Evolutionary conservation across 2,329 filamentous ascomycete species (phyloP).

Genomic region (Scopulariopsis brevicaulis): DNA sequence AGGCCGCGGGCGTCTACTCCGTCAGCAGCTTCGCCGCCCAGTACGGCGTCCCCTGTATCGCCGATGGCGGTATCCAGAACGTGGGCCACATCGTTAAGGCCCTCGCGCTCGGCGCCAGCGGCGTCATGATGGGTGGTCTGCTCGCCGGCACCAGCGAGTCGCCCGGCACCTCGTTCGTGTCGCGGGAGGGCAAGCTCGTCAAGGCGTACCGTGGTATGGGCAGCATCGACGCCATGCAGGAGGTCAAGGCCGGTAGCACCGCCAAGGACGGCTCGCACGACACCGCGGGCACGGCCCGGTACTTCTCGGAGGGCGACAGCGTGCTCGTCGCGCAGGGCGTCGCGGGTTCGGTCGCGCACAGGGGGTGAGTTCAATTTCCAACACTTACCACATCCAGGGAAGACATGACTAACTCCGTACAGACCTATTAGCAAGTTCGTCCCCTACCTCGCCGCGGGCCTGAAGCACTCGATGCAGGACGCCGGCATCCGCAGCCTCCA

Average conservation of each 20-base stretch:
- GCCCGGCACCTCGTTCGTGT: slow-evolving; percentile 92
- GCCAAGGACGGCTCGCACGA: slow-evolving; percentile 62
- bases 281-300: slow-evolving; percentile 93
- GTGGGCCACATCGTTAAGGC: slow-evolving; percentile 99
- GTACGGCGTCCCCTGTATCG: slow-evolving; percentile 96
- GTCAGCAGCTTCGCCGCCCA: slow-evolving; percentile 81
- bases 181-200: slow-evolving; percentile 91
- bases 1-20: slow-evolving; percentile 85
- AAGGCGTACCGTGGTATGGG: slow-evolving; percentile 99
- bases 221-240: slow-evolving; percentile 97
- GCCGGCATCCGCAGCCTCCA: slow-evolving; percentile 74
- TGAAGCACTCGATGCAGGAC: slow-evolving; percentile 97
- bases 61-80: slow-evolving; percentile 95
- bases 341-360: slow-evolving; percentile 71
- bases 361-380: slow-evolving; percentile 34
- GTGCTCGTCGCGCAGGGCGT: slow-evolving; percentile 96
- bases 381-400: background rate
- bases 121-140: slow-evolving; percentile 98
- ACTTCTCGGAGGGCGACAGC: slow-evolving; percentile 95
- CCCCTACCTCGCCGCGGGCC: slow-evolving; percentile 86
- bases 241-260: slow-evolving; percentile 82
- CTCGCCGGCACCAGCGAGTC: slow-evolving; percentile 96
- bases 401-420: slow-evolving; percentile 17
- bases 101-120: slow-evolving; percentile 83
- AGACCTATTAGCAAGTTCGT: slow-evolving; percentile 88